Evolutionary conservation across 2,329 filamentous ascomycete genomes (phyloP), one percentile per base, ranked within the genome.

Genomic region (Mollisiaceae sp.): DNA sequence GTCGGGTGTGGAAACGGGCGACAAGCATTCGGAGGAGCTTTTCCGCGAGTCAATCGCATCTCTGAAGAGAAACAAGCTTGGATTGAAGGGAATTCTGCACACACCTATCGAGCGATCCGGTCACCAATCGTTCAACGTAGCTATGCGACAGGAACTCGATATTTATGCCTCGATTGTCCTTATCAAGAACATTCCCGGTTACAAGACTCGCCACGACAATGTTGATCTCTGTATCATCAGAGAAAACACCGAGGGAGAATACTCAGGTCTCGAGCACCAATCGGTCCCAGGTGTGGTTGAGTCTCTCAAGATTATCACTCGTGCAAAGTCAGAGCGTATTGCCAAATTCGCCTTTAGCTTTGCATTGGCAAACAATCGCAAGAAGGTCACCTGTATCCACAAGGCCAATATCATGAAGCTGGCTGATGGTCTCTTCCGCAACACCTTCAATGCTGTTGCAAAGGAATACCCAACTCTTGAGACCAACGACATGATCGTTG

Each of bases 341-440:
- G 93, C 94, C 83, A 97, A 97, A 83, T 99, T 99, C 78, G 95
- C 95, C 72, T 98, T 98, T 81, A 91, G 91, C 78, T 99, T 99
- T 78, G 95, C 95, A 66, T 90, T 98, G 65, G 95, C 95, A 82
- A 99, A 99, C 87, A 94, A 96, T 88, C 89, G 95, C 79, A 94
- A 96, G 87, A 98, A 98, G 91, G 93, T 99, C 65, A 98, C 95
- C 73, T 97, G 94, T 85, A 98, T 99, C 79, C 95, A 99, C 91
- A 99, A 99, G 88, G 95, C 95, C 83, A 99, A 99, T 87, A 99
- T 99, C 85, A 99, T 99, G 95, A 99, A 99, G 88, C 87, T 99
- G 66, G 94, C 94, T 79, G 95, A 99, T 75, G 95, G 95, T 82
- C 91, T 99, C 65, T 99, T 99, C 92, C 91, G 95, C 80, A 94